Percentiles rank a stretch among this genome's conserved stretches.
Conservation (phyloP, 805 yeast genomes). For the Ogataea minuta region DNA sequence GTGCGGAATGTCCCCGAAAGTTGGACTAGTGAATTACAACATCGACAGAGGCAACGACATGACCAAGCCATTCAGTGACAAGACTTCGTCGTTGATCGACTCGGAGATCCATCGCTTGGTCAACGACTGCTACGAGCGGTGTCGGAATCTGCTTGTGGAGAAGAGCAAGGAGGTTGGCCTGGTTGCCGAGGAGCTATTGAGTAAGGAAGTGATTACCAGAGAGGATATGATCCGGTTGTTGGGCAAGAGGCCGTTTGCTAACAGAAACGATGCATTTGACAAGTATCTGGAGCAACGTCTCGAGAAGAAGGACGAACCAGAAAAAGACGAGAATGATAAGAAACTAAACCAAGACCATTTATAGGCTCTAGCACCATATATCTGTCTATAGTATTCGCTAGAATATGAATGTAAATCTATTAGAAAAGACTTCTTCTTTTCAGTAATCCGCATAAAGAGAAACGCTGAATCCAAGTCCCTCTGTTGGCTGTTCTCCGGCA, state of each 20-base stretch:
- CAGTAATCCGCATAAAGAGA: conserved; percentile 27
- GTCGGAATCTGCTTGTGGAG: conserved; percentile 53
- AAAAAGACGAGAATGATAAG: conserved; percentile 5
- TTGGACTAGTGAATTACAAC: conserved; percentile 60
- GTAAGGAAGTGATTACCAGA: conserved; percentile 77
- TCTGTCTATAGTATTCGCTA: conserved; percentile 14
- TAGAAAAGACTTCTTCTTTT: not conserved
- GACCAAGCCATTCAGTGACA: conserved; percentile 68
- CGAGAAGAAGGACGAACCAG: conserved; percentile 9
- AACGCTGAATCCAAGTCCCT: conserved; percentile 47
- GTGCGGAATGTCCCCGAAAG: conserved; percentile 81
- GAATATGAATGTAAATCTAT: not conserved
- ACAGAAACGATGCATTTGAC: conserved; percentile 84
- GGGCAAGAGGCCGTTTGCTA: conserved; percentile 77
- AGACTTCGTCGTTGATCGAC: conserved; percentile 67
- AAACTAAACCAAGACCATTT: conserved; percentile 2
- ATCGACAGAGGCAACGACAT: conserved; percentile 49
- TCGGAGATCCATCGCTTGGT: conserved; percentile 66
- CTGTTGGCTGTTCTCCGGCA: conserved; percentile 48
- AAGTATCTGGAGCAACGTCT: conserved; percentile 58
- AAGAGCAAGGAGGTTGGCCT: conserved; percentile 59
- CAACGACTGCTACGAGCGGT: conserved; percentile 59
- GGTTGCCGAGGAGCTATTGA: conserved; percentile 71
- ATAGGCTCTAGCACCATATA: conserved; percentile 1
- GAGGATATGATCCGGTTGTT: conserved; percentile 74